These are phyloP conservation scores for Sugiyamaella japonica DNA, from an alignment of 1,139 yeast species.

Conservation along the genomic window DNA sequence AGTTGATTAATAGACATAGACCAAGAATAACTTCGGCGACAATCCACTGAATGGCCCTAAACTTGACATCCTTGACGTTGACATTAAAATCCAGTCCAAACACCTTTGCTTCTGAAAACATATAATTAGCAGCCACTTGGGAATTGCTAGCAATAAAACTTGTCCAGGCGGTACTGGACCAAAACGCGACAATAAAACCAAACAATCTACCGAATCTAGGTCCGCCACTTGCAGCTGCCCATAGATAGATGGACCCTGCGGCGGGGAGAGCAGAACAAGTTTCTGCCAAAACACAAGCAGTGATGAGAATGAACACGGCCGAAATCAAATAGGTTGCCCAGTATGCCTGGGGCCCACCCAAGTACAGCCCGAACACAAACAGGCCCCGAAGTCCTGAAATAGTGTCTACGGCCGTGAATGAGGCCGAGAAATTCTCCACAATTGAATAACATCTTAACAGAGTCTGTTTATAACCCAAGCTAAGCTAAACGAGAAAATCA, in stretches of 20 bases:
- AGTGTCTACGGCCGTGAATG: conserved; percentile 32
- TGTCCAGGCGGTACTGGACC: conserved; percentile 37
- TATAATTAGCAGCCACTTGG: conserved; percentile 31
- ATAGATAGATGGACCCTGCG: conserved; percentile 37
- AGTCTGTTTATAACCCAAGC: conserved; percentile 31
- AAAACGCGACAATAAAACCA: conserved; percentile 36
- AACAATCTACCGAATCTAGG: conserved; percentile 31
- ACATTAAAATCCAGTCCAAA: conserved; percentile 28
- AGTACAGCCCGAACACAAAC: conserved; percentile 28
- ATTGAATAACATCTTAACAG: conserved; percentile 29
- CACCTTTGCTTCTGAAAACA: conserved; percentile 32
- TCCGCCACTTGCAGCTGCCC: conserved; percentile 37
- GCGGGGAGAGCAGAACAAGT: conserved; percentile 37
- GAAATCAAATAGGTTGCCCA: conserved; percentile 31
- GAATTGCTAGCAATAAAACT: conserved; percentile 31
- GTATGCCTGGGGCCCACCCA: conserved; percentile 36
- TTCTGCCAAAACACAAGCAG: conserved; percentile 35
- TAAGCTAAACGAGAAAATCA: conserved; percentile 19
- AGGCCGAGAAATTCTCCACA: conserved; percentile 33
- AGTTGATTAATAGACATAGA: conserved; percentile 29
- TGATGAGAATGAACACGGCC: conserved; percentile 29
- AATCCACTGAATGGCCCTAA: conserved; percentile 36
- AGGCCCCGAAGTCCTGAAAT: conserved; percentile 31
- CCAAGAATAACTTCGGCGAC: conserved; percentile 30
- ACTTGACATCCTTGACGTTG: conserved; percentile 28